Conservation (phyloP, 2,329 filamentous ascomycete genomes). For the Penicillium corylophilum region DNA sequence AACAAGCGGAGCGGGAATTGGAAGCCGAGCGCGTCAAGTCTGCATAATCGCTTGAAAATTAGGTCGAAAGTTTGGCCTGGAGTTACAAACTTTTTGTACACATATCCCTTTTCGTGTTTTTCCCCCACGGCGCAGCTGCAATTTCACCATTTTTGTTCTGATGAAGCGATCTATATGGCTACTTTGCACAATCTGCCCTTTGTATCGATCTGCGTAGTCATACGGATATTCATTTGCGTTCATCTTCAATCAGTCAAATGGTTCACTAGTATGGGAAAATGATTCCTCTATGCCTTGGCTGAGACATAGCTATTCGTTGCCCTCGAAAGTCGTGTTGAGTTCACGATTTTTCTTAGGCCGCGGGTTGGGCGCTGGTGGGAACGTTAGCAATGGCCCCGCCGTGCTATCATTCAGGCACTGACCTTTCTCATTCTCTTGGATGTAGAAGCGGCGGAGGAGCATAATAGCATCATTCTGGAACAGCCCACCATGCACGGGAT, state of each 20-base stretch:
- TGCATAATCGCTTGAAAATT: constrained; percentile 18
- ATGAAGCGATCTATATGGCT: constrained; percentile 1
- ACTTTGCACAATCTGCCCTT: background rate
- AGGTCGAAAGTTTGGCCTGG: constrained; percentile 8
- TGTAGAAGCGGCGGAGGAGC: constrained; percentile 88
- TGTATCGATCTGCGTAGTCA: background rate
- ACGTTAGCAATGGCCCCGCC: background rate
- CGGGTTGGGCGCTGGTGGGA: constrained; percentile 57
- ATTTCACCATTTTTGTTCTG: constrained; percentile 21
- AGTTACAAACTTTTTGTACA: constrained; percentile 27
- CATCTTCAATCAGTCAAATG: background rate
- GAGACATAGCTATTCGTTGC: constrained; percentile 8
- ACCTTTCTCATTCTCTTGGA: constrained; percentile 96
- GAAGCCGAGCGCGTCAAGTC: constrained; percentile 66
- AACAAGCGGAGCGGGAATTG: constrained; percentile 88
- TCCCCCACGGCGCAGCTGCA: constrained; percentile 23
- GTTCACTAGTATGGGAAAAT: background rate
- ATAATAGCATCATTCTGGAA: constrained; percentile 91
- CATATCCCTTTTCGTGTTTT: constrained; percentile 25
- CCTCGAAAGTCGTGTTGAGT: constrained; percentile 59
- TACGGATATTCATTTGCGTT: background rate
- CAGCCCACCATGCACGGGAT: constrained; percentile 81
- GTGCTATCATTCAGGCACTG: background rate
- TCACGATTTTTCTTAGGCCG: constrained; percentile 64
- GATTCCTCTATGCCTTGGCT: background rate